These are phyloP conservation scores for Pythium rishiriense DNA, from an alignment of 352 stramenopile genomes.

Conservation along the genomic window DNA sequence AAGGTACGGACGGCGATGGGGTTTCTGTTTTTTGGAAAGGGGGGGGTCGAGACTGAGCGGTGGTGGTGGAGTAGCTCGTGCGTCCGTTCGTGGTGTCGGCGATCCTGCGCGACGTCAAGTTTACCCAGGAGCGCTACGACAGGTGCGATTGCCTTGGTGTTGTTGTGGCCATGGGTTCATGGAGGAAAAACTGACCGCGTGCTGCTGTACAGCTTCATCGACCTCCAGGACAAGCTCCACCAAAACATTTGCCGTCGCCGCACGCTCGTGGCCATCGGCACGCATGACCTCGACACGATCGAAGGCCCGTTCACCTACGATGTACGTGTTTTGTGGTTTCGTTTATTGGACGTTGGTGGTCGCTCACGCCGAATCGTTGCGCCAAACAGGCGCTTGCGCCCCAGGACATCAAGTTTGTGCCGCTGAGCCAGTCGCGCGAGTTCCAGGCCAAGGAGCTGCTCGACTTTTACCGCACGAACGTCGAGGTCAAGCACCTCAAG, in stretches of 20 bases:
- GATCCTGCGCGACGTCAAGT: slow-evolving; percentile 95
- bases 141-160: too few species aligned
- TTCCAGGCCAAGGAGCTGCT: slow-evolving; percentile 96
- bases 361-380: too few species aligned
- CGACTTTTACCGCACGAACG: slow-evolving; percentile 95
- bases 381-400: slow-evolving; percentile 83
- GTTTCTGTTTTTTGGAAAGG: not conserved
- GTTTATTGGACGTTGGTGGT: not conserved
- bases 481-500: slow-evolving; percentile 97
- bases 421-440: slow-evolving; percentile 88
- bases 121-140: slow-evolving; percentile 96
- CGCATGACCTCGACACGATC: slow-evolving; percentile 98
- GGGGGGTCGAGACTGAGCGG: not conserved
- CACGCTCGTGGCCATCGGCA: slow-evolving; percentile 99
- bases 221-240: slow-evolving; percentile 99
- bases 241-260: slow-evolving; percentile 99
- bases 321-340: slow-evolving; percentile 35
- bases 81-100: slow-evolving; percentile 98
- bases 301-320: slow-evolving; percentile 93
- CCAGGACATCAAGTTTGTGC: slow-evolving; percentile 96
- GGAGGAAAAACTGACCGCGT: not conserved
- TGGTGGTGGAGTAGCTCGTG: slow-evolving; percentile 53
- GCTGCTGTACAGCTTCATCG: slow-evolving; percentile 92
- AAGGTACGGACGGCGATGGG: slow-evolving; percentile 41
- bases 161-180: too few species aligned